Evolutionary conservation across 2,329 filamentous ascomycete genomes (phyloP).

Genomic region (Fusarium coffeatum): DNA sequence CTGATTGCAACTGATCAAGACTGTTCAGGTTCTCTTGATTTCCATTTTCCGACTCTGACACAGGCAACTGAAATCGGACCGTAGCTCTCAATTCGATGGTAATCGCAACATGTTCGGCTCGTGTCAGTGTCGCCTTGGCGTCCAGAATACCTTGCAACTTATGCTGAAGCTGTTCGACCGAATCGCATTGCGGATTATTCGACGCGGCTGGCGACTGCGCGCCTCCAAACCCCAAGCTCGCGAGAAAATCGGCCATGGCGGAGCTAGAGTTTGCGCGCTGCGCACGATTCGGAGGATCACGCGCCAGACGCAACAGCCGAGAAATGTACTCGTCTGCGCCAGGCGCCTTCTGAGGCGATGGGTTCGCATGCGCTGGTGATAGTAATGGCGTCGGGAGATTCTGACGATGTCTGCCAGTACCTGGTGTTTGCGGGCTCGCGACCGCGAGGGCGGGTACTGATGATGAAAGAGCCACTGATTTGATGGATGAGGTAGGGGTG

Average conservation of each 20-base stretch:
- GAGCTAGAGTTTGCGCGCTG: slow-evolving; percentile 8
- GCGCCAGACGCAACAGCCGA: slow-evolving; percentile 32
- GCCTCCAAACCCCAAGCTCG: slow-evolving; percentile 51
- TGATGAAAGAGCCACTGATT: slow-evolving; percentile 11
- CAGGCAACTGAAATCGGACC: slow-evolving; percentile 57
- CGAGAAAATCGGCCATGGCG: slow-evolving; percentile 55
- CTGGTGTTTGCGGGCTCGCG: slow-evolving; percentile 26
- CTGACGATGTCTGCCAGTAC: background rate
- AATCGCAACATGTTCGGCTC: slow-evolving; percentile 62
- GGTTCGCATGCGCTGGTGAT: slow-evolving; percentile 7
- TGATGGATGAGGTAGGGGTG: slow-evolving; percentile 19
- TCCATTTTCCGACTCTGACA: slow-evolving; percentile 54
- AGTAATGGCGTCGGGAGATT: background rate
- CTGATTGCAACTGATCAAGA: slow-evolving; percentile 50
- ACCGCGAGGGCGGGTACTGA: slow-evolving; percentile 9
- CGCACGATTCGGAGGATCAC: slow-evolving; percentile 4
- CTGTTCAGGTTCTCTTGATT: slow-evolving; percentile 48
- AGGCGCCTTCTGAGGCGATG: slow-evolving; percentile 35
- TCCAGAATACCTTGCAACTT: slow-evolving; percentile 57
- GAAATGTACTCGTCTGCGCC: slow-evolving; percentile 26
- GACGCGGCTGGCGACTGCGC: slow-evolving; percentile 38
- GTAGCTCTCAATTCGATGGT: slow-evolving; percentile 61
- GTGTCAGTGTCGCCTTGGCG: slow-evolving; percentile 58
- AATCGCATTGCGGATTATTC: slow-evolving; percentile 46
- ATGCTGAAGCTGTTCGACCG: slow-evolving; percentile 59